phyloP scores from a whole-genome alignment of 2,329 filamentous ascomycete genomes.

The Colletotrichum endophyticum region DNA sequence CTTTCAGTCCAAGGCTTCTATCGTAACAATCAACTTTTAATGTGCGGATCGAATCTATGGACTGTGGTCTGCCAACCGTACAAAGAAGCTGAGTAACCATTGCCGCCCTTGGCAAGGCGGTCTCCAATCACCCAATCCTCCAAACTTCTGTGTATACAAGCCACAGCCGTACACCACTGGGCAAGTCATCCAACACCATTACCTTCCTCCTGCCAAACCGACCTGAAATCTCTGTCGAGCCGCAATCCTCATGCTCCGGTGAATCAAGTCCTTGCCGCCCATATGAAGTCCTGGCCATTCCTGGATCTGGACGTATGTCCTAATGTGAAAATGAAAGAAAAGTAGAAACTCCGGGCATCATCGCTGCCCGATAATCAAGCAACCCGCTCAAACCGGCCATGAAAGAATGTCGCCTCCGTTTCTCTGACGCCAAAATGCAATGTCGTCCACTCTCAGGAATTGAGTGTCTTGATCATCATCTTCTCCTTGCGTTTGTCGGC shows the following conservation, averaged over 20 bases:
- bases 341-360: not conserved
- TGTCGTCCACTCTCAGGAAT: slow-evolving; percentile 42
- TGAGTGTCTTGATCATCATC: slow-evolving; percentile 76
- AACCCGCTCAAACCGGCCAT: not conserved
- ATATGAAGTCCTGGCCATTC: not conserved
- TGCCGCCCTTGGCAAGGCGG: not conserved
- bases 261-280: not conserved
- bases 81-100: not conserved
- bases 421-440: slow-evolving; percentile 18
- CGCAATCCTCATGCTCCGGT: not conserved
- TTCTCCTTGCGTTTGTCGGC: slow-evolving; percentile 68
- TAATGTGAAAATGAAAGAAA: slow-evolving; percentile 12
- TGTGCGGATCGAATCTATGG: slow-evolving; percentile 9
- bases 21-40: slow-evolving; percentile 14
- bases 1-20: not conserved
- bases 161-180: not conserved
- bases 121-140: not conserved
- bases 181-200: slow-evolving; percentile 14
- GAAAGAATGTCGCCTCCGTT: slow-evolving; percentile 11
- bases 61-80: not conserved
- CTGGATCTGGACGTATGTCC: not conserved
- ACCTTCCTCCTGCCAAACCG: not conserved
- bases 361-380: not conserved
- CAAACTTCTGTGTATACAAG: not conserved
- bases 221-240: not conserved